Conservation (phyloP, 2,329 filamentous ascomycete genomes). For the Zasmidium cellare region DNA sequence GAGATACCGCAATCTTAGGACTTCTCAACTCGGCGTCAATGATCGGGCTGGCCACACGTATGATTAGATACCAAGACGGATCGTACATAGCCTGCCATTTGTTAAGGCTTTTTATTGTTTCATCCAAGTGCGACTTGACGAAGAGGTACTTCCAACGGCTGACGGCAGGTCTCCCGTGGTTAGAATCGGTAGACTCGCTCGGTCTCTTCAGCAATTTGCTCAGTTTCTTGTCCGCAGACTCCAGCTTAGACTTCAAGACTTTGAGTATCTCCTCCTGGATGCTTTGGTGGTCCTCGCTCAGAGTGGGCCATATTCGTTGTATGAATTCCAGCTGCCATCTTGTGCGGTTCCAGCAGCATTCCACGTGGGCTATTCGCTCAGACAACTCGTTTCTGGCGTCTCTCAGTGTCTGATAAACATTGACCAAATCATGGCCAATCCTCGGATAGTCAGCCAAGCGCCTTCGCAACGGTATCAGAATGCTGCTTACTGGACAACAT, state of each 20-base stretch:
- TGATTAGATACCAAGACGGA: conserved; percentile 38
- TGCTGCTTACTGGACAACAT: too few species aligned
- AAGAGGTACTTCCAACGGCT: conserved; percentile 15
- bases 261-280: conserved; percentile 16
- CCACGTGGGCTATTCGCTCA: neutral
- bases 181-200: neutral
- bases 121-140: conserved; percentile 28
- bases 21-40: neutral
- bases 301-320: conserved; percentile 14
- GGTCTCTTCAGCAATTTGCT: neutral
- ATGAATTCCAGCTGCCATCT: conserved; percentile 28
- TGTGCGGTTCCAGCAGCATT: neutral
- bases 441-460: too few species aligned
- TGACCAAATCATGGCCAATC: conserved; percentile 5
- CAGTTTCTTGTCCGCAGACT: neutral
- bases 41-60: conserved; percentile 23
- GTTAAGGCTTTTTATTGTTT: conserved; percentile 33
- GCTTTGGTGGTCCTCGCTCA: conserved; percentile 23
- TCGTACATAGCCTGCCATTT: conserved; percentile 37
- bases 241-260: neutral
- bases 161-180: neutral
- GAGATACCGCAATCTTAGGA: neutral
- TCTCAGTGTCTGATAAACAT: conserved; percentile 9
- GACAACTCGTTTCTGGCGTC: conserved; percentile 18
- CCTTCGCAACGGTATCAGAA: too few species aligned